Evolutionary conservation across 1,284 basidiomycete species (phyloP).

Genomic region (Rhodotorula mucilaginosa): DNA sequence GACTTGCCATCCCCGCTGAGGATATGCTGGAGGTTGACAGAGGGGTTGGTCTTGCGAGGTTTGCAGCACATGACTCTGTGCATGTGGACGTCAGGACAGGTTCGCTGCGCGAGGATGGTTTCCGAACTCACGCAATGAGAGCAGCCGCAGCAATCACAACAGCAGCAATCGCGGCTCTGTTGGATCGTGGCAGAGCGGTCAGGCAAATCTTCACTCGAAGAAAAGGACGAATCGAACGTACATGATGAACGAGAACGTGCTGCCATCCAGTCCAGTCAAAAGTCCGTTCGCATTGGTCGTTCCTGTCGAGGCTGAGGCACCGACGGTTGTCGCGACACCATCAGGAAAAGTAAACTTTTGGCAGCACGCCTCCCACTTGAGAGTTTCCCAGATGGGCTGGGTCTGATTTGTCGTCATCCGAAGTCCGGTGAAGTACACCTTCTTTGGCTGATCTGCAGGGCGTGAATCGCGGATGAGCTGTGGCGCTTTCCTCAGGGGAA

Average conservation of each 20-base stretch:
- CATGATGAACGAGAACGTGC: conserved; percentile 1
- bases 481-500: no score
- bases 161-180: background rate
- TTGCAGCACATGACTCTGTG: background rate
- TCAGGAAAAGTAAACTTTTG: conserved; percentile 1
- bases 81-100: background rate
- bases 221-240: background rate
- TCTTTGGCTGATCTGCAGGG: conserved; percentile 4
- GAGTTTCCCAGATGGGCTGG: conserved; percentile 10
- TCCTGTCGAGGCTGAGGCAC: background rate
- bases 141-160: background rate
- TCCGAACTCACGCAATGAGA: background rate
- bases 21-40: background rate
- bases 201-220: background rate
- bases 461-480: background rate
- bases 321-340: conserved; percentile 10
- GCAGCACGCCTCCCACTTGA: conserved; percentile 16
- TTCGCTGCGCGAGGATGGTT: background rate
- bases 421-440: conserved; percentile 26
- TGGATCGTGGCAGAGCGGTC: background rate
- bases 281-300: background rate
- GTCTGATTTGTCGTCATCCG: conserved; percentile 20
- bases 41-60: background rate
- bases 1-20: background rate
- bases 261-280: background rate